Percentiles rank a stretch among this genome's conserved stretches.
Conservation (phyloP, 1,284 basidiomycete genomes). For the Omphalotus olearius region DNA sequence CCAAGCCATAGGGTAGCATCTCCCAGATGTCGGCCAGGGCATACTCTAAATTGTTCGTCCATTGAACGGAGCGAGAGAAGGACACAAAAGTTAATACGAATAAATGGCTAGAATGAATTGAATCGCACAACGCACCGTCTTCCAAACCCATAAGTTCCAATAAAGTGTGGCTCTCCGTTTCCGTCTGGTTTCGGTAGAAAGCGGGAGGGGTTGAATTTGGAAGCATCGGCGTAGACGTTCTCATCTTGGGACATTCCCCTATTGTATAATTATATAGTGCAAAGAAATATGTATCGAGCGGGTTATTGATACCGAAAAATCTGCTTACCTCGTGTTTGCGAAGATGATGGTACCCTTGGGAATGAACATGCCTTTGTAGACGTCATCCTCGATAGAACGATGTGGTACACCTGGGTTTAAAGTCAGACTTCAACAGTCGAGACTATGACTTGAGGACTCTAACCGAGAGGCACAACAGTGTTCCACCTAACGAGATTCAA, state of each 20-base stretch:
- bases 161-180: constrained; percentile 7
- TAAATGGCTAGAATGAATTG: too few species aligned
- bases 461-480: constrained; percentile 6
- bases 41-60: neutral
- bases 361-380: constrained; percentile 9
- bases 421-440: neutral
- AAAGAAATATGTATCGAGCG: constrained; percentile 1
- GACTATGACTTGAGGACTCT: neutral
- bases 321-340: constrained; percentile 2
- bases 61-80: too few species aligned
- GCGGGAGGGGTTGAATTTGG: constrained; percentile 4
- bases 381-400: constrained; percentile 1
- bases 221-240: neutral
- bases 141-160: constrained; percentile 1
- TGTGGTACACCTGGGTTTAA: constrained; percentile 1
- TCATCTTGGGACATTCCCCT: constrained; percentile 8
- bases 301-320: neutral
- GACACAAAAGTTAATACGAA: too few species aligned
- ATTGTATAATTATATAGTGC: neutral
- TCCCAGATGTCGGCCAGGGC: neutral
- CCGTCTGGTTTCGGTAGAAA: constrained; percentile 2
- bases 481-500: neutral
- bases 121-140: constrained; percentile 1
- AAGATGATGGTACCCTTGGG: constrained; percentile 8
- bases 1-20: neutral